Evolutionary conservation across 805 yeast species (phyloP).

Genomic region (Yarrowia phangngaensis): DNA sequence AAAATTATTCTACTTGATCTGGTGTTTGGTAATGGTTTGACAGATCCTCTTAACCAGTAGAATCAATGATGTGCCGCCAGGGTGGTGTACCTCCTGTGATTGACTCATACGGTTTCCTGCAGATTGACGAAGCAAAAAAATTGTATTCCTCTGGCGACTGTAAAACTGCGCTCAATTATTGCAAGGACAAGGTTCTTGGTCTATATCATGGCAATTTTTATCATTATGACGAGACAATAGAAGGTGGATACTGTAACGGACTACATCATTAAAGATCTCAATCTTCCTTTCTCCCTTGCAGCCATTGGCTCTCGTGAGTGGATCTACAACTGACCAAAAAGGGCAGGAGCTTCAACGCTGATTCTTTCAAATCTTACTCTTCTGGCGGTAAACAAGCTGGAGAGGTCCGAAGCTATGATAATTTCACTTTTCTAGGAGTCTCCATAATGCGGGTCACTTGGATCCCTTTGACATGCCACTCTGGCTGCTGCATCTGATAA

Average conservation of each 20-base stretch:
- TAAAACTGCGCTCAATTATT: conserved; percentile 79
- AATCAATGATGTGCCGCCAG: conserved; percentile 88
- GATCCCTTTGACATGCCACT: conserved; percentile 91
- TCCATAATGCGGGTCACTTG: conserved; percentile 95
- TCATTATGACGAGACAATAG: conserved; percentile 21
- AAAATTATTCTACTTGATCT: too few species aligned
- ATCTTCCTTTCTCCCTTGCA: conserved; percentile 62
- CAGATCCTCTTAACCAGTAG: conserved; percentile 75
- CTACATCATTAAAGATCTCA: conserved; percentile 70
- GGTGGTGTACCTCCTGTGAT: conserved; percentile 65
- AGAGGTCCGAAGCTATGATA: conserved; percentile 65
- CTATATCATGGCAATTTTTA: not conserved
- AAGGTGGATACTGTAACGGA: conserved; percentile 53
- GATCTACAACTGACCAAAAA: conserved; percentile 79
- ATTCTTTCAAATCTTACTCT: conserved; percentile 39
- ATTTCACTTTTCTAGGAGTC: conserved; percentile 76
- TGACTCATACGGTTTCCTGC: conserved; percentile 69
- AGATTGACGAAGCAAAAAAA: conserved; percentile 5
- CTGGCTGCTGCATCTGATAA: conserved; percentile 63
- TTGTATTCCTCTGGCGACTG: conserved; percentile 62
- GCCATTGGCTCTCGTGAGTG: conserved; percentile 92
- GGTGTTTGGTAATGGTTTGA: conserved; percentile 79
- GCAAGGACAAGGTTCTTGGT: conserved; percentile 39
- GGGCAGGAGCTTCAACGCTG: conserved; percentile 50
- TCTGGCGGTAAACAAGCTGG: conserved; percentile 54